phyloP scores from a whole-genome alignment of 768 basidiomycete genomes.

The Serendipita sp. region DNA sequence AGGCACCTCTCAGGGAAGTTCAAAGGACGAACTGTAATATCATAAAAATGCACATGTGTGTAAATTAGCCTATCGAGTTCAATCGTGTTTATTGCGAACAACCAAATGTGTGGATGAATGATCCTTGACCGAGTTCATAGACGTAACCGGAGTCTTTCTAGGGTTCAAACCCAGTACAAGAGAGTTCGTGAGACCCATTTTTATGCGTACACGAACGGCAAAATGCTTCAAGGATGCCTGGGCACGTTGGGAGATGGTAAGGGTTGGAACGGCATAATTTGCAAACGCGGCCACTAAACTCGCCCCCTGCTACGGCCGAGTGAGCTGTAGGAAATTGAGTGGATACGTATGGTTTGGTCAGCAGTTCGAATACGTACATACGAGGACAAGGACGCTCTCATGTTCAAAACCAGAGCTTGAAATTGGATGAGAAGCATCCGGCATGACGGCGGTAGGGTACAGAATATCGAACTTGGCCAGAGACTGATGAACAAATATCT shows the following conservation, averaged over 20 bases:
- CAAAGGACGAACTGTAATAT: neutral
- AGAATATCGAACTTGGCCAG: neutral
- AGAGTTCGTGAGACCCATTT: neutral
- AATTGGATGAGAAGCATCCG: neutral
- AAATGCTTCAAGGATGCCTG: neutral
- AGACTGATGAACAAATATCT: neutral
- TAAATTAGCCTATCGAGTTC: neutral
- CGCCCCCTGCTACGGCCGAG: neutral
- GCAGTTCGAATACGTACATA: neutral
- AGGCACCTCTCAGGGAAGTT: neutral
- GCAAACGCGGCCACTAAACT: neutral
- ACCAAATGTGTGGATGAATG: neutral
- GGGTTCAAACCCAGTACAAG: neutral
- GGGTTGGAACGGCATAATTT: neutral
- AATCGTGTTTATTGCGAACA: neutral
- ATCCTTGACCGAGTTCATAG: too few species aligned
- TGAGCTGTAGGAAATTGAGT: neutral
- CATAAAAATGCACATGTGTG: neutral
- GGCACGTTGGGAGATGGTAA: neutral
- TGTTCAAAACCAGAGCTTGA: neutral
- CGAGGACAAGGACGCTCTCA: neutral
- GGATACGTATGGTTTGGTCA: neutral
- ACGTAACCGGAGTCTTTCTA: neutral
- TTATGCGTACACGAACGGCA: neutral
- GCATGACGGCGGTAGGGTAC: neutral